Base-by-base conservation (phyloP, 2,329 filamentous ascomycete species). In the Epichloe glyceriae region DNA sequence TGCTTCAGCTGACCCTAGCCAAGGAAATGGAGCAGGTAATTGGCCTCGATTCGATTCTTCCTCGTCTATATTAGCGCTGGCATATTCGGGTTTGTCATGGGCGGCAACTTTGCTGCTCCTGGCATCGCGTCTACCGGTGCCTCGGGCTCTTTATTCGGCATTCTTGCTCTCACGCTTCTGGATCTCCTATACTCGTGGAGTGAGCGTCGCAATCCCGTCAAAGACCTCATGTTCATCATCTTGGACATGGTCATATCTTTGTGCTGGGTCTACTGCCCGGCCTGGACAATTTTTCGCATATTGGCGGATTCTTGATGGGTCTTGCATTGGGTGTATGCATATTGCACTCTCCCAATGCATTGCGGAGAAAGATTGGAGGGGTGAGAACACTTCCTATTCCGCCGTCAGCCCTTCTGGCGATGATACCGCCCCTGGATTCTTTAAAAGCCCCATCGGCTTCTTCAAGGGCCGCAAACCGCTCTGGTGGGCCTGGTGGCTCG, bases 401-500 rank as follows among this genome's bases (percentile, higher is more conserved):
- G 80, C 80, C 3, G 85, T 91, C 54, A 74, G 74, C 30, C 71
- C 73, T 15, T 70, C 70, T 17, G 66, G 64, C 6, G 69, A 67
- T 37, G 71, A 73, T 43, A 73, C 73, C 20, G 71, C 74, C 17
- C 72, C 74, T 26, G 65, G 71, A 0, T 81, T 85, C 57, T 63
- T 79, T 51, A 79, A 81, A 60, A 80, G 78, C 52, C 80, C 85
- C 0, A 64, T 82, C 4, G 82, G 80, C 5, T 96, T 96, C 69
- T 97, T 97, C 72, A 91, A 90, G 65, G 88, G 88, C 19, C 79
- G 93, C 17, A 95, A 95, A 65, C 85, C 86, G 20, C 74, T 95
- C 7, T 98, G 93, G 93, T 98, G 93, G 93, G 85, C 73, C 5
- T 98, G 93, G 93, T 97, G 91, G 91, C 68, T 95, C 20, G 76